Conservation (phyloP, 2,329 filamentous ascomycete genomes). For the Fusarium tanahbumbuense region DNA sequence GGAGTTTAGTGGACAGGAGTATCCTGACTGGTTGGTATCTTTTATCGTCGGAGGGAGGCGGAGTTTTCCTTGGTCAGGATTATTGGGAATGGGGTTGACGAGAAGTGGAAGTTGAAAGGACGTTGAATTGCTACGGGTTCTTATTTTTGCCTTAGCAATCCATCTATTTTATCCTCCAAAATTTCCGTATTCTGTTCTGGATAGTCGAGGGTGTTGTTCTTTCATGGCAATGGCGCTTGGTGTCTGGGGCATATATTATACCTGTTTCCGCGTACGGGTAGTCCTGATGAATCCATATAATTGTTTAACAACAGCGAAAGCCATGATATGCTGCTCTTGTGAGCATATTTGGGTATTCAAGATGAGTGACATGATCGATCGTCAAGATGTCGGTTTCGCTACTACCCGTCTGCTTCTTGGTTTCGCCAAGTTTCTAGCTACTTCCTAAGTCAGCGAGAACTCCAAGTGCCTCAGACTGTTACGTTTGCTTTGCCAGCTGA, state of each 20-base stretch:
- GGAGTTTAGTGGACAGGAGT: slow-evolving; percentile 32
- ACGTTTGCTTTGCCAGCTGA: not conserved
- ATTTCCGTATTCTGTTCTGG: slow-evolving; percentile 35
- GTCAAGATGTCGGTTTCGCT: not conserved
- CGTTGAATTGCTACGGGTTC: slow-evolving; percentile 34
- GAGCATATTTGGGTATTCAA: not conserved
- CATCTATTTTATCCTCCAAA: slow-evolving; percentile 40
- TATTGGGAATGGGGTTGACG: slow-evolving; percentile 10
- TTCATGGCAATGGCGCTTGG: slow-evolving; percentile 53
- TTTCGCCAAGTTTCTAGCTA: not conserved
- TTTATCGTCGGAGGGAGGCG: slow-evolving; percentile 33
- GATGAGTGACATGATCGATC: not conserved
- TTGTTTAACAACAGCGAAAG: not conserved
- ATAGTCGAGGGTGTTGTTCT: slow-evolving; percentile 42
- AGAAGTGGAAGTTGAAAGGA: slow-evolving; percentile 23
- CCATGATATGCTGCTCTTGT: not conserved
- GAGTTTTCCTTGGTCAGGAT: slow-evolving; percentile 26
- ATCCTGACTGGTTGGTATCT: slow-evolving; percentile 34
- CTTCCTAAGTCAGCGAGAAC: not conserved
- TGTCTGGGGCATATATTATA: slow-evolving; percentile 50
- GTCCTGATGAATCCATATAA: slow-evolving; percentile 30
- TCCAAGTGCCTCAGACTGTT: not conserved
- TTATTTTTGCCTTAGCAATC: slow-evolving; percentile 39
- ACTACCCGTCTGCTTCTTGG: not conserved
- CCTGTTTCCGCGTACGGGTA: slow-evolving; percentile 41